Percentiles rank a stretch among this genome's conserved stretches.
Evolutionary conservation across 148 eudicot species (phyloP).

Genomic region (Dianthus caryophyllus): DNA sequence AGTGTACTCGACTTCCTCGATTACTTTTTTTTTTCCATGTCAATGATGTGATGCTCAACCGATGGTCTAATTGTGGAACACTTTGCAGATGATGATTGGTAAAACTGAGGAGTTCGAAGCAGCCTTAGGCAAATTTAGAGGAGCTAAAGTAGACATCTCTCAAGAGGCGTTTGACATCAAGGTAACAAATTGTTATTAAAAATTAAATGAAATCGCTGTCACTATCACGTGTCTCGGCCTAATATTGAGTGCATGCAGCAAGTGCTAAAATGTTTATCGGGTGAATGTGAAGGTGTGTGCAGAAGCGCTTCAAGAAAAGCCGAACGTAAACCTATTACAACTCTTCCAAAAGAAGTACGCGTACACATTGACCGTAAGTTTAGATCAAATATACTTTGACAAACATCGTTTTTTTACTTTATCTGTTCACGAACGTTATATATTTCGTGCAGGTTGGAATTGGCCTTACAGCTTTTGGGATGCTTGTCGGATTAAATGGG

Average conservation of each 20-base stretch:
- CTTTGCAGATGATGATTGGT: conserved; percentile 29
- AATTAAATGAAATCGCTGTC: background rate
- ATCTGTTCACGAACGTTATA: background rate
- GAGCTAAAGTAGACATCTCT: conserved; percentile 24
- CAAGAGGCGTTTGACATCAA: conserved; percentile 34
- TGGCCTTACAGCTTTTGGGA: conserved; percentile 24
- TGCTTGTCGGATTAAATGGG: conserved; percentile 28
- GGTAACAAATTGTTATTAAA: conserved; percentile 19
- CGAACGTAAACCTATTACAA: conserved; percentile 24
- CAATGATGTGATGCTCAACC: background rate
- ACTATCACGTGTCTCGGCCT: too few species aligned
- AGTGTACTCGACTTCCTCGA: background rate
- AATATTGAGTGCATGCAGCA: too few species aligned
- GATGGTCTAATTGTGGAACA: background rate
- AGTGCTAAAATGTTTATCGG: background rate
- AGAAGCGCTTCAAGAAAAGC: conserved; percentile 24
- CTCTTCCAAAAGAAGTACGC: conserved; percentile 33
- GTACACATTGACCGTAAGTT: conserved; percentile 33
- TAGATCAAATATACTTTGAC: background rate
- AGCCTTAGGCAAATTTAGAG: conserved; percentile 33
- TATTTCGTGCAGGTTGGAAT: conserved; percentile 28
- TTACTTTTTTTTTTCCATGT: background rate
- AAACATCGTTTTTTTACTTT: background rate
- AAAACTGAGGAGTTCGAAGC: conserved; percentile 26
- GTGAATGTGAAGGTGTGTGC: conserved; percentile 19